Evolutionary conservation across 2,329 filamentous ascomycete genomes (phyloP).

Genomic region (Tolypocladium inflatum): DNA sequence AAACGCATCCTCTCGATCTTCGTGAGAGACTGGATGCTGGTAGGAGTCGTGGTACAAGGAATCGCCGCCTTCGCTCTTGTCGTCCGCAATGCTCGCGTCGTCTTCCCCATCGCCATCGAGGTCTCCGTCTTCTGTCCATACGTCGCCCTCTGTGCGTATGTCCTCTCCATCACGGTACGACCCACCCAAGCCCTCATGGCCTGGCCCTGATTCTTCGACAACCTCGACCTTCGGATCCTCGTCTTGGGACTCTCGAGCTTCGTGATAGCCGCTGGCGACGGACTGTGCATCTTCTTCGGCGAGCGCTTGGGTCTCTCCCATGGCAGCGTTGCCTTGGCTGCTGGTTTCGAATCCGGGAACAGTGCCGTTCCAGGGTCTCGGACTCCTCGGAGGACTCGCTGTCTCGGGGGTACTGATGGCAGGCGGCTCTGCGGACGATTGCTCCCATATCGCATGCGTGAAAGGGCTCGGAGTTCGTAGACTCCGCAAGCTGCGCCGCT

Average conservation of each 20-base stretch:
- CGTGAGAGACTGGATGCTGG: conserved; percentile 62
- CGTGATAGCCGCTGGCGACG: background rate
- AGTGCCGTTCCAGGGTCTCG: background rate
- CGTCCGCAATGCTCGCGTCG: conserved; percentile 5
- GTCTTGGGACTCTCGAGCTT: conserved; percentile 1
- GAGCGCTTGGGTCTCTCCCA: conserved; percentile 5
- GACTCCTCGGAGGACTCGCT: conserved; percentile 1
- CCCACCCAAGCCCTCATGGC: background rate
- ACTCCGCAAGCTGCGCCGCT: conserved; percentile 67
- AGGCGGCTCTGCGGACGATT: conserved; percentile 13
- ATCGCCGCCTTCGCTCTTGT: conserved; percentile 53
- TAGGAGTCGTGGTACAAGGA: conserved; percentile 54
- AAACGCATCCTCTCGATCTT: conserved; percentile 90
- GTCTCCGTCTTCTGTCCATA: background rate
- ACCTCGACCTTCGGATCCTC: background rate
- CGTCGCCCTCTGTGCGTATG: background rate
- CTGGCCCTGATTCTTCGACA: background rate
- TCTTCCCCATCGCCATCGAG: conserved; percentile 13
- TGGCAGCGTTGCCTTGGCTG: background rate
- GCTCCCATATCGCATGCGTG: conserved; percentile 49
- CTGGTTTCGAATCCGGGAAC: background rate
- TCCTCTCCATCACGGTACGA: background rate
- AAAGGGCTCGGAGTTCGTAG: conserved; percentile 70
- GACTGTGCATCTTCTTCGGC: conserved; percentile 1
- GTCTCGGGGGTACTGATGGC: conserved; percentile 9